These are phyloP conservation scores for Xylariomycetidae sp. DNA, from an alignment of 2,329 filamentous ascomycete species.

Conservation along the genomic window DNA sequence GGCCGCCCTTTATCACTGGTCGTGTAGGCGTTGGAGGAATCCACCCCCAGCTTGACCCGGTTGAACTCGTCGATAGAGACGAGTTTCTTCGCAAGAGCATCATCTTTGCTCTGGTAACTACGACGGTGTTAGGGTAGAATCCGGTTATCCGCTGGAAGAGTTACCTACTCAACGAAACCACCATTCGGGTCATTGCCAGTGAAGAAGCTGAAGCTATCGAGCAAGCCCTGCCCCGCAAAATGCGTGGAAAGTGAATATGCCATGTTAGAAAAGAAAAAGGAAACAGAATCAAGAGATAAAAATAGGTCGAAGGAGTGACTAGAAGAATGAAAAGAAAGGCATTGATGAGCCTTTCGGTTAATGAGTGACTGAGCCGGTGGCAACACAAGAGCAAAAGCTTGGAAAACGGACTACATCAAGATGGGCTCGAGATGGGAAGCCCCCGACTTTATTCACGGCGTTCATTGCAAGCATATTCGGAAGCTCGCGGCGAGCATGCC, in stretches of 20 bases:
- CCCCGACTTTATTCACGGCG: no score
- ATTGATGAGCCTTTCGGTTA: constrained; percentile 12
- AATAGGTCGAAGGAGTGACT: constrained; percentile 19
- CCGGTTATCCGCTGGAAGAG: no score
- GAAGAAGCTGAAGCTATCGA: constrained; percentile 43
- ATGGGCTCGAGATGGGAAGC: not conserved
- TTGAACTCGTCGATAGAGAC: constrained; percentile 36
- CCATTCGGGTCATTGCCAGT: constrained; percentile 53
- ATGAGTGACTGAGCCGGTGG: constrained; percentile 14
- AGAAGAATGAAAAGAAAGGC: constrained; percentile 14
- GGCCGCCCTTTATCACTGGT: constrained; percentile 36
- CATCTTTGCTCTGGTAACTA: constrained; percentile 38
- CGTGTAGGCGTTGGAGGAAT: constrained; percentile 32
- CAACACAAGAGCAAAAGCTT: constrained; percentile 6
- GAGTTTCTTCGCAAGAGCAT: constrained; percentile 33
- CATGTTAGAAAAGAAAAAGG: constrained; percentile 12
- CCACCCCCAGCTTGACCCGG: constrained; percentile 41
- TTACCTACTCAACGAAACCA: constrained; percentile 60
- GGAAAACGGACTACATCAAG: constrained; percentile 2
- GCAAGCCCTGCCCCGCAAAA: constrained; percentile 25
- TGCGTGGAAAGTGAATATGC: constrained; percentile 26
- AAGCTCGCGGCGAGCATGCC: constrained; percentile 16
- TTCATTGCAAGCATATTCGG: constrained; percentile 16
- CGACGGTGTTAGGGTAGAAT: constrained; percentile 3
- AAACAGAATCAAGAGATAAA: constrained; percentile 4